Evolutionary conservation across 2,329 filamentous ascomycete genomes (phyloP), one percentile per base, ranked within the genome.

Genomic region (Colletotrichum sp.): DNA sequence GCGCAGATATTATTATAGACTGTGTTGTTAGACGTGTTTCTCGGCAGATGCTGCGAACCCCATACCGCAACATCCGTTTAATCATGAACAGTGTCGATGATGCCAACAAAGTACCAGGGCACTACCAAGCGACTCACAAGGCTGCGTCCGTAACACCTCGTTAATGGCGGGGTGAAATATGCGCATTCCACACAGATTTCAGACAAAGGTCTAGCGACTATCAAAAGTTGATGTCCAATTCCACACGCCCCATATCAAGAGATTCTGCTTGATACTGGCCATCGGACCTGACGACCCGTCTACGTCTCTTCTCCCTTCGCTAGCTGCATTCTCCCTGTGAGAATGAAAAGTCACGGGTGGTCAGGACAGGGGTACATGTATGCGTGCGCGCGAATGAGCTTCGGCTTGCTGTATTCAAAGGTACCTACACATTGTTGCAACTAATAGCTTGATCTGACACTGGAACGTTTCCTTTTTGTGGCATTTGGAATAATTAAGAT

Each of bases 321-420:
- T 43, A 70, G 66, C 56, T 12, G 66, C 71, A 56, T 61, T 32
- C 34, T 48, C 30, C 43, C 22, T 71, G 60, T 68, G 43, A 58
- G n/a, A 15, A 71, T 30, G n/a, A 22, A 34, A 25, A 43, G 71
- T 74, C 71, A 74, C 71, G 71, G 66, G 71, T 70, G 64, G 27
- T 65, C 18, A 55, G 48, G 60, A 66, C 13, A 65, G 58, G 71
- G 66, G 36, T 22, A 32, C 34, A 43, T n/a, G 25, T 32, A n/a
- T 55, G 39, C 43, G 32, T 65, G 61, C 34, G 34, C 32, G 64
- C 70, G 28, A 48, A 34, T 60, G 27, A 28, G 15, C 52, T 48
- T 43, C 36, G 55, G 39, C 18, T 43, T 43, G 28, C 9, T n/a
- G 27, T n/a, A 16, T 60, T 60, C 56, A 60, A 18, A 30, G 28